Percentiles rank a stretch among this genome's conserved stretches.
Evolutionary conservation across 441 rosid genomes (phyloP).

Genomic region (Erysimum cheiri): DNA sequence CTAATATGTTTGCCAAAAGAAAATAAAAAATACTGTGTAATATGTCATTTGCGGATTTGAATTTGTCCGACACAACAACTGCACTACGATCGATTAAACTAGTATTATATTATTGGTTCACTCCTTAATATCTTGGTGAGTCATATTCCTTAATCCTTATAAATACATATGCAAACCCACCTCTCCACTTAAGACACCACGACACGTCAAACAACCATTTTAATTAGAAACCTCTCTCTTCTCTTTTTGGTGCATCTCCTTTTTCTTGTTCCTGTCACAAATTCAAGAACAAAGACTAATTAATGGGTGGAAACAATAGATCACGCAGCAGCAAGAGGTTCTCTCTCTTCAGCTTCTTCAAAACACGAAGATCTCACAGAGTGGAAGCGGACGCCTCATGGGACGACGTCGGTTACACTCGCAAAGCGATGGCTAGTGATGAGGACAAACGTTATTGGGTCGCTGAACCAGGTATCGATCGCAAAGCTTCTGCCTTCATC

Average conservation of each 20-base stretch:
- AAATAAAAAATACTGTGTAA: too few species aligned
- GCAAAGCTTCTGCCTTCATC: conserved; percentile 59
- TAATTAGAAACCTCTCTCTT: conserved; percentile 1
- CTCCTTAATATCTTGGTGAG: conserved; percentile 6
- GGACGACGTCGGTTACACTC: conserved; percentile 42
- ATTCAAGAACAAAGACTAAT: conserved; percentile 21
- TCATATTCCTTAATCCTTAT: too few species aligned
- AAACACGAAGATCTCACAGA: conserved; percentile 40
- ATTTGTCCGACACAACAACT: too few species aligned
- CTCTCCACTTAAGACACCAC: conserved; percentile 27
- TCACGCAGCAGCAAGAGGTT: conserved; percentile 43
- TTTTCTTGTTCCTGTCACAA: conserved; percentile 26
- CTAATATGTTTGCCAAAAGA: too few species aligned
- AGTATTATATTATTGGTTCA: conserved; percentile 9
- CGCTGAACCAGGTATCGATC: conserved; percentile 75
- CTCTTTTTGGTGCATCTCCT: conserved; percentile 21
- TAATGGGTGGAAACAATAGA: conserved; percentile 53
- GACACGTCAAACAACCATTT: conserved; percentile 27
- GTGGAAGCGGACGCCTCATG: conserved; percentile 34
- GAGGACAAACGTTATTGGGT: conserved; percentile 63
- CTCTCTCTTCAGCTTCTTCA: conserved; percentile 44
- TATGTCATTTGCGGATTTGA: too few species aligned
- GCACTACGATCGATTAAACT: not conserved
- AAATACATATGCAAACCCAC: conserved; percentile 37
- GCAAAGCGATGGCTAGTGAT: conserved; percentile 65